These are phyloP conservation scores for Backusella parvicylindrica DNA, from an alignment of 192 early-diverging fungal genomes.

Conservation along the genomic window DNA sequence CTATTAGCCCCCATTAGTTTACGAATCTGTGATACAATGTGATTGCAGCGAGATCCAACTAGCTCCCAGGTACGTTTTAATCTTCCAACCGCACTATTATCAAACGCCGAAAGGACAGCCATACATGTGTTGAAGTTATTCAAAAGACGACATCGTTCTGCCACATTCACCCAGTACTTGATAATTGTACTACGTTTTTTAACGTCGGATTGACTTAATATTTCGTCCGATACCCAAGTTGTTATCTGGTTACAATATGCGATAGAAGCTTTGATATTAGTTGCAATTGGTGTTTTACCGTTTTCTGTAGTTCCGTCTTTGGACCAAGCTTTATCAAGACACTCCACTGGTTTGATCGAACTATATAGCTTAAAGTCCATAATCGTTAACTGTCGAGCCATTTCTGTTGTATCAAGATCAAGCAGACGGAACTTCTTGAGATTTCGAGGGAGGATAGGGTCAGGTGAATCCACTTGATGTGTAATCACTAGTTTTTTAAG, in stretches of 20 bases:
- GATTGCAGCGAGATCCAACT: slow-evolving; percentile 52
- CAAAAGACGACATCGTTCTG: slow-evolving; percentile 74
- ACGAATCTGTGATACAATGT: slow-evolving; percentile 60
- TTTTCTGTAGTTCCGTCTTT: slow-evolving; percentile 47
- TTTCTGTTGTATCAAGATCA: slow-evolving; percentile 89
- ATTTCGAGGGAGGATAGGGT: slow-evolving; percentile 80
- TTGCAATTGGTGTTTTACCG: slow-evolving; percentile 57
- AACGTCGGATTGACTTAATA: slow-evolving; percentile 77
- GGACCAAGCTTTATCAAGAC: slow-evolving; percentile 89
- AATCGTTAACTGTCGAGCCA: slow-evolving; percentile 94
- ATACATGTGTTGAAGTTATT: slow-evolving; percentile 97
- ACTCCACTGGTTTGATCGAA: slow-evolving; percentile 84
- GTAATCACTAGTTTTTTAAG: slow-evolving; percentile 63
- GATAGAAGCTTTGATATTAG: slow-evolving; percentile 88
- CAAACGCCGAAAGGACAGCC: slow-evolving; percentile 87
- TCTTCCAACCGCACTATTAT: slow-evolving; percentile 84
- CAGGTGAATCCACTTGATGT: slow-evolving; percentile 57
- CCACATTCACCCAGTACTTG: slow-evolving; percentile 84
- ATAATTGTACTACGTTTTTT: slow-evolving; percentile 74
- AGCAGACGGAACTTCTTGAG: slow-evolving; percentile 74
- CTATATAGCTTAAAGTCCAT: slow-evolving; percentile 83
- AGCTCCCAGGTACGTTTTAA: slow-evolving; percentile 90
- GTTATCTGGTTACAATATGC: slow-evolving; percentile 81
- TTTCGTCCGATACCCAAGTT: slow-evolving; percentile 83
- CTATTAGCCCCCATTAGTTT: slow-evolving; percentile 77